These are phyloP conservation scores for Pyrenochaeta sp. DNA, from an alignment of 2,329 filamentous ascomycete species.

Conservation along the genomic window DNA sequence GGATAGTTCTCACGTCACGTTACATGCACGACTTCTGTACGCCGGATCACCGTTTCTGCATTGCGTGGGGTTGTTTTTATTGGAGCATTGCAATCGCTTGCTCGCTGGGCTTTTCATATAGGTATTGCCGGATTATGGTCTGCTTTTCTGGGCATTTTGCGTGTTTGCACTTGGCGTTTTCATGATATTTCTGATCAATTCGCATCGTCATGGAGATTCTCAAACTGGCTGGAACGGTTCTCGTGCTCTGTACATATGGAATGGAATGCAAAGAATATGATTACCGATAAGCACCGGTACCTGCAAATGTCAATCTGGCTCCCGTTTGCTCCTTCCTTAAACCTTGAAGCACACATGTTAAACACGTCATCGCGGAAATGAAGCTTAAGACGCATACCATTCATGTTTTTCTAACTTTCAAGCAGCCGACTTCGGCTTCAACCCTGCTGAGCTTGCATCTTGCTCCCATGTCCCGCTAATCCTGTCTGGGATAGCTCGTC, in stretches of 20 bases:
- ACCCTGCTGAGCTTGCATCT: background rate
- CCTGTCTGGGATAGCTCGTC: slow-evolving; percentile 13
- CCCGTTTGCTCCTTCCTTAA: background rate
- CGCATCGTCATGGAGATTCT: slow-evolving; percentile 17
- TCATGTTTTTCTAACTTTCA: background rate
- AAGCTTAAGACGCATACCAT: too few species aligned
- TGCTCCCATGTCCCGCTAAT: slow-evolving; percentile 3
- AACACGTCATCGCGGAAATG: background rate
- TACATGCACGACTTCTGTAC: slow-evolving; percentile 22
- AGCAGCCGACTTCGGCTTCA: slow-evolving; percentile 9
- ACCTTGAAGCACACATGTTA: background rate
- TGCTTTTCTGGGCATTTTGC: slow-evolving; percentile 16
- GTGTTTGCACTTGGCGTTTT: slow-evolving; percentile 8
- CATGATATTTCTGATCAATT: slow-evolving; percentile 14
- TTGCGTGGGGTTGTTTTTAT: slow-evolving; percentile 37
- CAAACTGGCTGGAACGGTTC: slow-evolving; percentile 8
- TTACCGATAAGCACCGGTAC: background rate
- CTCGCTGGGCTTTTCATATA: slow-evolving; percentile 15
- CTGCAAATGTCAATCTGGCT: background rate
- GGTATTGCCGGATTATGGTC: slow-evolving; percentile 16
- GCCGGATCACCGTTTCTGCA: slow-evolving; percentile 38
- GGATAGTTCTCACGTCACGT: slow-evolving; percentile 14
- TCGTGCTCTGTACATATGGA: slow-evolving; percentile 20
- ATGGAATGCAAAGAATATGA: slow-evolving; percentile 13
- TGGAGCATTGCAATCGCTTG: slow-evolving; percentile 37